Percentiles rank a stretch among this genome's conserved stretches.
Conservation (phyloP, 164 flowering plant species). For the Buxus sempervirens region DNA sequence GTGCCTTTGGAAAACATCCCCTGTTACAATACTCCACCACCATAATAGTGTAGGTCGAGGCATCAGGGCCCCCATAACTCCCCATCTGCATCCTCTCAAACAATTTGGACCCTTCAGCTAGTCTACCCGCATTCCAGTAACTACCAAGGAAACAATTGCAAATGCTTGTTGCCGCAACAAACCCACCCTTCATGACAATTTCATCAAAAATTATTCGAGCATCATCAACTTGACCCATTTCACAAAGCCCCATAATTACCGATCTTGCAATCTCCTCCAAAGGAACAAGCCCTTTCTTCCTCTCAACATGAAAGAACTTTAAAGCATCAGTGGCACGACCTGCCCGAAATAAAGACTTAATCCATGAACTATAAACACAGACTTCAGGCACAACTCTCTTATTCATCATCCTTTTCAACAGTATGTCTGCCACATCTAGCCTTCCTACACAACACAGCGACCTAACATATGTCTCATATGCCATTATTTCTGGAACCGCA, state of each 20-base stretch:
- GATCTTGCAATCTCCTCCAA: slow-evolving; percentile 23
- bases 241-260: slow-evolving; percentile 28
- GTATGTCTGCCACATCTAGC: slow-evolving; percentile 33
- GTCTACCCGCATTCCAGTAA: slow-evolving; percentile 28
- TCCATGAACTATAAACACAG: slow-evolving; percentile 34
- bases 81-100: slow-evolving; percentile 28
- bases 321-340: slow-evolving; percentile 39
- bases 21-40: slow-evolving; percentile 25
- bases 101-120: slow-evolving; percentile 26
- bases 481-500: slow-evolving; percentile 32
- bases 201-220: slow-evolving; percentile 29
- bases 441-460: slow-evolving; percentile 31
- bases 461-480: slow-evolving; percentile 35
- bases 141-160: slow-evolving; percentile 30
- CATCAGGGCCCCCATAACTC: slow-evolving; percentile 16
- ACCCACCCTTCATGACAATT: slow-evolving; percentile 3
- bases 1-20: slow-evolving; percentile 23
- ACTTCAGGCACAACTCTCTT: slow-evolving; percentile 25
- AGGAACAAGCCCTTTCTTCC: slow-evolving; percentile 29
- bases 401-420: slow-evolving; percentile 41
- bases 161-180: slow-evolving; percentile 11
- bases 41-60: slow-evolving; percentile 23
- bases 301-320: slow-evolving; percentile 28
- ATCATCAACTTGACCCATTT: slow-evolving; percentile 27
- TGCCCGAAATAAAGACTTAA: slow-evolving; percentile 34